Evolutionary conservation across 192 early-diverging fungal species (phyloP).

Genomic region (Coemansia javaensis): DNA sequence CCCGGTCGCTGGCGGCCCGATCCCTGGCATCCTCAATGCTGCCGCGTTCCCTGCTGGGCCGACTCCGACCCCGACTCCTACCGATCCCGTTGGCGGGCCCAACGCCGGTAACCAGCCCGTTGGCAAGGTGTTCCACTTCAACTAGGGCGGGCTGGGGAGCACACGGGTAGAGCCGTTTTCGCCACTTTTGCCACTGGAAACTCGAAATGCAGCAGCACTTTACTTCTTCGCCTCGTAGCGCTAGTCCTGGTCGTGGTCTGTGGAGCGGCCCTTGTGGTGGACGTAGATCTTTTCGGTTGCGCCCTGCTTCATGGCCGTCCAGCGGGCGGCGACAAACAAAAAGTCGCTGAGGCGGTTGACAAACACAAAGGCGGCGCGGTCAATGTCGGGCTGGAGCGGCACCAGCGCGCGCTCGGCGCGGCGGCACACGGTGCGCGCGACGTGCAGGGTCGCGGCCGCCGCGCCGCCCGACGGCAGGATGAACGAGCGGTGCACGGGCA

Average conservation of each 20-base stretch:
- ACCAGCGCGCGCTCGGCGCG: conserved; percentile 80
- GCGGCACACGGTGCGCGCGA: conserved; percentile 78
- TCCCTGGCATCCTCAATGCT: too few relatives aligned
- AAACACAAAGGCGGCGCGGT: conserved; percentile 26
- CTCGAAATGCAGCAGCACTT: too few relatives aligned
- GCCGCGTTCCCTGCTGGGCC: too few relatives aligned
- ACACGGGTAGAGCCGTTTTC: too few relatives aligned
- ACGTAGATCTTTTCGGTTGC: conserved; percentile 74
- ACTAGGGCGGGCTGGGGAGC: too few relatives aligned
- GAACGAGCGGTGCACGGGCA: conserved; percentile 77
- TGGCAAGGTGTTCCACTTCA: too few relatives aligned
- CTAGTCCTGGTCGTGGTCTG: conserved; percentile 33
- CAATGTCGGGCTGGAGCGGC: conserved; percentile 56
- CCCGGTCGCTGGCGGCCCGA: too few relatives aligned
- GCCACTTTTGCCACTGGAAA: too few relatives aligned
- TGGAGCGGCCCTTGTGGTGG: conserved; percentile 28
- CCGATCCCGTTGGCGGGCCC: too few relatives aligned
- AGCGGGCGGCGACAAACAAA: conserved; percentile 84
- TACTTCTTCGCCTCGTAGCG: not conserved
- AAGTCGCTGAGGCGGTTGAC: conserved; percentile 74
- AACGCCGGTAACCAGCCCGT: too few relatives aligned
- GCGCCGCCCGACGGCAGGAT: conserved; percentile 90
- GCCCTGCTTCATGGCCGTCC: conserved; percentile 66
- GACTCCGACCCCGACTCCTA: too few relatives aligned
- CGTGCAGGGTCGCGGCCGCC: conserved; percentile 74